A percentile compares a stretch with the other conserved stretches of the same genome.
These are phyloP conservation scores for Thraustochytrium sp. DNA, from an alignment of 352 stramenopile genomes.

Conservation along the genomic window DNA sequence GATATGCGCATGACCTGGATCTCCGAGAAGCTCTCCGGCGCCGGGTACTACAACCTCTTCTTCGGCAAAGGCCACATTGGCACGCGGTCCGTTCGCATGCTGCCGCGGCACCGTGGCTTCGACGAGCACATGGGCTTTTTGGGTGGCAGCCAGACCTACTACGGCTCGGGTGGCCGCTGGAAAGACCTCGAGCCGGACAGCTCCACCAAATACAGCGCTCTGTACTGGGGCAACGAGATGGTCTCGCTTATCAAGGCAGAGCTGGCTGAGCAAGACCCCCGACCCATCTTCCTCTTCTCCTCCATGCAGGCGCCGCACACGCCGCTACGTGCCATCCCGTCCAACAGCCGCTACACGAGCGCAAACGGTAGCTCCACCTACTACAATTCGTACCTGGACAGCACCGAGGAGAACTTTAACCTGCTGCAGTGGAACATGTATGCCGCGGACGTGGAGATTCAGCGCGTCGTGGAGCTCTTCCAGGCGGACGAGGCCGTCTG, in stretches of 20 bases:
- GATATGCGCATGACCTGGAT: slow-evolving; percentile 44
- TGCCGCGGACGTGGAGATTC: slow-evolving; percentile 33
- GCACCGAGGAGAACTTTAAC: neutral
- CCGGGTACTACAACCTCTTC: slow-evolving; percentile 3
- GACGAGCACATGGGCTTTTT: slow-evolving; percentile 30
- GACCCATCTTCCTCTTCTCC: slow-evolving; percentile 10
- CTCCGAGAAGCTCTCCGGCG: slow-evolving; percentile 26
- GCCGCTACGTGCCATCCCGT: neutral
- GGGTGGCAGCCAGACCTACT: slow-evolving; percentile 18
- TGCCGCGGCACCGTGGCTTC: slow-evolving; percentile 26
- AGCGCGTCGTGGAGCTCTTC: slow-evolving; percentile 11
- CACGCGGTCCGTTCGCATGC: neutral
- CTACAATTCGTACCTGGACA: neutral
- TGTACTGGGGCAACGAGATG: slow-evolving; percentile 20
- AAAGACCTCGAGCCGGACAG: neutral
- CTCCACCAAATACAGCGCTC: neutral
- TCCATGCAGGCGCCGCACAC: slow-evolving; percentile 25
- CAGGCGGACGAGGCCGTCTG: slow-evolving; percentile 23
- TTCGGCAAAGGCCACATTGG: slow-evolving; percentile 41
- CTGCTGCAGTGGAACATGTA: slow-evolving; percentile 36
- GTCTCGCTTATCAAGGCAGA: neutral
- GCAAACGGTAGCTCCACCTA: neutral
- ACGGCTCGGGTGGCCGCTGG: neutral
- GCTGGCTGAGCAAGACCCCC: neutral
- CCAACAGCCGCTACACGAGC: neutral